Evolutionary conservation across 495 filamentous ascomycete species (phyloP).

Genomic region (Penicillium turbatum): DNA sequence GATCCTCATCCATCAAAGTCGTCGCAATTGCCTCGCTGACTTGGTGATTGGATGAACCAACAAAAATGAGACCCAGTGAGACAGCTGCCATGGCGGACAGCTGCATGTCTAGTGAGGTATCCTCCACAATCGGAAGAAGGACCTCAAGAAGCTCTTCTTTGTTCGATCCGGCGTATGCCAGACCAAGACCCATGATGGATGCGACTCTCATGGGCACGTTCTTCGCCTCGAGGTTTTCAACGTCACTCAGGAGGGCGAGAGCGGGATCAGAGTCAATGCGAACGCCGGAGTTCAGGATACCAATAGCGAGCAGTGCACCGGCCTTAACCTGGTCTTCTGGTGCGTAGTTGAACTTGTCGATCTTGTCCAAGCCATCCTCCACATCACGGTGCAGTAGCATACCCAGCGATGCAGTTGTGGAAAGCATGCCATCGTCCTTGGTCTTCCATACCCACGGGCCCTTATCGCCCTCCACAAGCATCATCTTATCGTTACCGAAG

Average conservation of each 20-base stretch:
- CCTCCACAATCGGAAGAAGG: conserved; percentile 80
- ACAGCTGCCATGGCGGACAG: conserved; percentile 94
- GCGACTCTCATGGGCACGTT: conserved; percentile 69
- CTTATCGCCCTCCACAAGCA: conserved; percentile 77
- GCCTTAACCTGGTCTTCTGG: conserved; percentile 83
- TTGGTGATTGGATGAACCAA: conserved; percentile 84
- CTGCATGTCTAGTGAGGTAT: conserved; percentile 83
- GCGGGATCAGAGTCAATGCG: conserved; percentile 82
- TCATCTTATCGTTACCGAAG: conserved; percentile 94
- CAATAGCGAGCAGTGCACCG: conserved; percentile 82
- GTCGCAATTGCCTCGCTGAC: conserved; percentile 84
- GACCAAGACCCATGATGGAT: conserved; percentile 91
- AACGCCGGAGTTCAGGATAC: conserved; percentile 90
- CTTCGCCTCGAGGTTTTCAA: conserved; percentile 71
- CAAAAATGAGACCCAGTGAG: conserved; percentile 83
- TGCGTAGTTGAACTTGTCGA: conserved; percentile 86
- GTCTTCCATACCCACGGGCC: conserved; percentile 98
- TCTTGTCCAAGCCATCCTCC: conserved; percentile 80
- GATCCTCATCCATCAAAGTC: conserved; percentile 87
- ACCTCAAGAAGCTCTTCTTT: conserved; percentile 75
- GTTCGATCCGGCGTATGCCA: conserved; percentile 90
- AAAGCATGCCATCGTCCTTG: conserved; percentile 96
- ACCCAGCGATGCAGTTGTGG: conserved; percentile 87
- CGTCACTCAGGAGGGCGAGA: conserved; percentile 74
- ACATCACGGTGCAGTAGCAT: conserved; percentile 89